Conservation (phyloP, 257 asterid genomes). For the Solanum bulbocastanum region DNA sequence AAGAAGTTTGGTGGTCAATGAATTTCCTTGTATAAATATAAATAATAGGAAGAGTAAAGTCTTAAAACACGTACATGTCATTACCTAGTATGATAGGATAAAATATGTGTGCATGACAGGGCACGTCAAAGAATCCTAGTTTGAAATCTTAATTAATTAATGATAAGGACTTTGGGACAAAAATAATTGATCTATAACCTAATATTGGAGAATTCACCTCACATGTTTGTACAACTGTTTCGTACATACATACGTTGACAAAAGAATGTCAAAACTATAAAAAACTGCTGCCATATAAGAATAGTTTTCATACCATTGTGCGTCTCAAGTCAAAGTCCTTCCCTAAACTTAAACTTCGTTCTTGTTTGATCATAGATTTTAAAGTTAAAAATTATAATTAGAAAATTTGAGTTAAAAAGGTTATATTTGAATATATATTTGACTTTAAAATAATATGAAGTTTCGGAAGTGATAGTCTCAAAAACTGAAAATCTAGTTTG, state of each 20-base stretch:
- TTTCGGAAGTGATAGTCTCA: not conserved
- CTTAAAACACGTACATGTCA: conserved; percentile 2
- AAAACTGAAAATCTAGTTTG: not conserved
- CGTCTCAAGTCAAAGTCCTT: not conserved
- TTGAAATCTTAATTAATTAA: not conserved
- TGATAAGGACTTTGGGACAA: conserved; percentile 1
- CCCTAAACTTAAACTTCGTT: not conserved
- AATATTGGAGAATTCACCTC: conserved; percentile 16
- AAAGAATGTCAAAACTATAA: conserved; percentile 23
- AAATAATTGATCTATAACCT: conserved; percentile 16
- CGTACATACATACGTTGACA: conserved; percentile 13
- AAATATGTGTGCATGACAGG: not conserved
- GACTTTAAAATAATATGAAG: not conserved
- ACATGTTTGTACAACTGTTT: conserved; percentile 19
- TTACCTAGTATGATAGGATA: not conserved
- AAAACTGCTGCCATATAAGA: not conserved
- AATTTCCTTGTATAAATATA: not conserved
- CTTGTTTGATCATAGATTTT: not conserved
- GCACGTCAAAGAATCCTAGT: not conserved
- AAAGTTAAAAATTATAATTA: not conserved
- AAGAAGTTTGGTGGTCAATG: not conserved
- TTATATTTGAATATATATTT: not conserved
- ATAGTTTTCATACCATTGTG: not conserved
- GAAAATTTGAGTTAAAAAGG: not conserved
- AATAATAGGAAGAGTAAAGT: not conserved